Conservation (phyloP, 805 yeast species). For the Cyberlindnera mycetangii region DNA sequence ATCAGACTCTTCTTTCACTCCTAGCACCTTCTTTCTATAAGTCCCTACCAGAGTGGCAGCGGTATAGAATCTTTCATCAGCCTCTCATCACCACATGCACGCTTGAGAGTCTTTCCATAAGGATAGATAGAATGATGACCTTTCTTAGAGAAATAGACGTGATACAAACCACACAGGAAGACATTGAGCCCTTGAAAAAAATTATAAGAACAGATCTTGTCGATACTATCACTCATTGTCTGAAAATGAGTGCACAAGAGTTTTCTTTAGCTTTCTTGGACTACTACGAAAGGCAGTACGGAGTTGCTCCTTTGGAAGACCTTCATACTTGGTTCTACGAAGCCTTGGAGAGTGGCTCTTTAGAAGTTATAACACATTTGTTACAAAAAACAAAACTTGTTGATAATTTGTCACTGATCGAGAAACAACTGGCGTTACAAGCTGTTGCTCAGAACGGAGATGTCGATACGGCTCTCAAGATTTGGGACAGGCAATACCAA, state of each 20-base stretch:
- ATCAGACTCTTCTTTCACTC: background rate
- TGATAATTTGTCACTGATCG: background rate
- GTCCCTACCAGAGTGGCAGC: background rate
- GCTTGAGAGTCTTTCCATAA: constrained; percentile 1
- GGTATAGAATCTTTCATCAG: constrained; percentile 8
- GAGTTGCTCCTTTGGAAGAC: constrained; percentile 3
- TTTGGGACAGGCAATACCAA: background rate
- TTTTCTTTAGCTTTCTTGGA: constrained; percentile 5
- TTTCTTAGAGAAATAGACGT: constrained; percentile 7
- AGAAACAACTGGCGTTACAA: background rate
- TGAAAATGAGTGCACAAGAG: constrained; percentile 5
- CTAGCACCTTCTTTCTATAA: background rate
- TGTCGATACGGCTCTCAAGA: background rate
- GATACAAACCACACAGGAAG: background rate
- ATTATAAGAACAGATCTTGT: constrained; percentile 11
- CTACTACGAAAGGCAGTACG: constrained; percentile 5
- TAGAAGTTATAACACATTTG: background rate
- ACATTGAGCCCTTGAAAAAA: constrained; percentile 3
- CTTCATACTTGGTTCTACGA: constrained; percentile 9
- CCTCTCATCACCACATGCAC: constrained; percentile 1
- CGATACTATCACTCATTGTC: constrained; percentile 3
- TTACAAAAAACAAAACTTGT: background rate
- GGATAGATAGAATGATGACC: background rate
- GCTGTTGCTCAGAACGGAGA: background rate
- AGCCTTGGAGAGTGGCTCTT: constrained; percentile 1